phyloP scores from a whole-genome alignment of 257 asterid species.

The Scutellaria minor region DNA sequence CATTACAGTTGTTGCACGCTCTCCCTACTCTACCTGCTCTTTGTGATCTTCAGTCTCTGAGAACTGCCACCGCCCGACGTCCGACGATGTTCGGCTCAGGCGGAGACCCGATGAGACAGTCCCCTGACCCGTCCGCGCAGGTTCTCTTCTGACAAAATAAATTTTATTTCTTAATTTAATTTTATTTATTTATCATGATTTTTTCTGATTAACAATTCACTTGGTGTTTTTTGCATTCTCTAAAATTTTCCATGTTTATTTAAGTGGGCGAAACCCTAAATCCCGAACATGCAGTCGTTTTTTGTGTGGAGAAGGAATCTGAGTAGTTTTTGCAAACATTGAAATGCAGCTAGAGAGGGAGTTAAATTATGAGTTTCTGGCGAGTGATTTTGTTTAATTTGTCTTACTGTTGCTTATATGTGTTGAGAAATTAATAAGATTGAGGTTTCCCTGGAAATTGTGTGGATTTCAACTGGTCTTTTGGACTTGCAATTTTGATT shows the following conservation, averaged over 20 bases:
- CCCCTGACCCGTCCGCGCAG: constrained; percentile 26
- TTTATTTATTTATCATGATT: background rate
- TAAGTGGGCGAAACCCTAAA: constrained; percentile 10
- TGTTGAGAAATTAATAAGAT: background rate
- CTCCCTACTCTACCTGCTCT: background rate
- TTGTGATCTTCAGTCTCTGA: background rate
- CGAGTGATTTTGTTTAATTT: constrained; percentile 10
- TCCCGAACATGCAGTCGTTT: constrained; percentile 36
- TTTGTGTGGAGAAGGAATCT: background rate
- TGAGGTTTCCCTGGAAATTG: background rate
- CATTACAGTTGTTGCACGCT: background rate
- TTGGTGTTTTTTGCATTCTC: background rate
- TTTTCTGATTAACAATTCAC: constrained; percentile 12
- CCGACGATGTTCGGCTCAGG: constrained; percentile 36
- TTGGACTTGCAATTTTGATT: background rate
- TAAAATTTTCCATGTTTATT: constrained; percentile 21
- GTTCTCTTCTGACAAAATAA: constrained; percentile 1
- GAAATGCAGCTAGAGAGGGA: constrained; percentile 30
- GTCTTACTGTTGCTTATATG: background rate
- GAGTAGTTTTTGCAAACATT: constrained; percentile 10
- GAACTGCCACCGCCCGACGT: constrained; percentile 11
- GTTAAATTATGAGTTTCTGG: constrained; percentile 19
- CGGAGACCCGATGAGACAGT: constrained; percentile 31
- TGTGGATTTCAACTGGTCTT: background rate
- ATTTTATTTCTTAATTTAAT: background rate